Percentiles rank a stretch among this genome's conserved stretches.
phyloP scores from a whole-genome alignment of 129 eudicot genomes.

The Apium graveolens region DNA sequence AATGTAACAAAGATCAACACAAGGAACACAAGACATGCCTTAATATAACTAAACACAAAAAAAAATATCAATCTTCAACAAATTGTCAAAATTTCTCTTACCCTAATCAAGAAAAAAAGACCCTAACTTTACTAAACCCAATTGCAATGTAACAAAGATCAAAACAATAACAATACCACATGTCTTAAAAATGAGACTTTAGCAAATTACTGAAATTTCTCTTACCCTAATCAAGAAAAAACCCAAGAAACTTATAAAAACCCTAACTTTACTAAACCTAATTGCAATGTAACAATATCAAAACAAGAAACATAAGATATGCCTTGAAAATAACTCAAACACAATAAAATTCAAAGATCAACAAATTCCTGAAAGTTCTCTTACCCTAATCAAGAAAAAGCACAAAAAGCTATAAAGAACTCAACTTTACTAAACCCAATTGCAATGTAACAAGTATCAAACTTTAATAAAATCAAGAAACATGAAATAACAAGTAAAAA shows the following conservation, averaged over 20 bases:
- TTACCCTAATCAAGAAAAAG: background rate
- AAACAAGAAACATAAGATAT: constrained; percentile 5
- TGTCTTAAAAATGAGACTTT: too few species aligned
- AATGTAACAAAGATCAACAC: constrained; percentile 1
- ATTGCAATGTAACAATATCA: background rate
- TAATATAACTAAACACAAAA: too few species aligned
- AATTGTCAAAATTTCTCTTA: too few species aligned
- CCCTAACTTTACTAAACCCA: constrained; percentile 4
- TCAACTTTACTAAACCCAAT: constrained; percentile 6
- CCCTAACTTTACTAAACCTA: constrained; percentile 3
- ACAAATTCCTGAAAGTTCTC: background rate
- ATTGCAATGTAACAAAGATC: background rate
- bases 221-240: background rate
- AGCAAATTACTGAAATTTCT: too few species aligned
- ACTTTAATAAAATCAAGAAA: background rate
- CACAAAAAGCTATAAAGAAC: constrained; percentile 2
- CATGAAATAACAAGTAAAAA: background rate
- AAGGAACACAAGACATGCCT: background rate
- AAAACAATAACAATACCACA: too few species aligned
- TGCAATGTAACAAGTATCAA: constrained; percentile 1
- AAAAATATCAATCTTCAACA: too few species aligned
- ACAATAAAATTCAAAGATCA: background rate
- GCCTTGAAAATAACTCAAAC: background rate
- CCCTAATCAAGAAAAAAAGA: background rate
- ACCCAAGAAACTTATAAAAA: too few species aligned